These are phyloP conservation scores for Actinomortierella ambigua DNA, from an alignment of 371 early-diverging fungal species.

Conservation along the genomic window DNA sequence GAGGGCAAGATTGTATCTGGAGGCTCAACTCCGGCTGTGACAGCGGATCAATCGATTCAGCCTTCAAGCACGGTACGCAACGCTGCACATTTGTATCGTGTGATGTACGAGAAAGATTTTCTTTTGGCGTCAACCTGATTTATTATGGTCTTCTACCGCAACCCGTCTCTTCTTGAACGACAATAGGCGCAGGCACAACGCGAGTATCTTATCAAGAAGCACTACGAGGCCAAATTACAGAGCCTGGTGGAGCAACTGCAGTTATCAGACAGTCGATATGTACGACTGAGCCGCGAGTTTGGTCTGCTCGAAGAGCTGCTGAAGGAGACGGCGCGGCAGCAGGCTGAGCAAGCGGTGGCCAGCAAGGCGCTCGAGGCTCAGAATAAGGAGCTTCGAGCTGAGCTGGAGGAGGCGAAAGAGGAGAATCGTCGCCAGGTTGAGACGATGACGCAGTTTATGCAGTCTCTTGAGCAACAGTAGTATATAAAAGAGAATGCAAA, in stretches of 20 bases:
- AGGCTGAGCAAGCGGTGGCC: constrained; percentile 10
- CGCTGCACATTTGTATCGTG: too few species aligned
- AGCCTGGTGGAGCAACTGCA: constrained; percentile 37
- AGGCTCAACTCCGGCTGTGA: too few species aligned
- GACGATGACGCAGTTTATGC: constrained; percentile 37
- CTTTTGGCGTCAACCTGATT: background rate
- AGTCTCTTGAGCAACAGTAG: background rate
- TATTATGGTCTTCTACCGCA: background rate
- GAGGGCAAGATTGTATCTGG: too few species aligned
- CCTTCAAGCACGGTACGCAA: too few species aligned
- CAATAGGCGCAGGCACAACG: constrained; percentile 24
- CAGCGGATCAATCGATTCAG: too few species aligned
- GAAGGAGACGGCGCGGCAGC: constrained; percentile 19
- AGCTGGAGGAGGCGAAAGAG: constrained; percentile 26
- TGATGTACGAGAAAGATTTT: background rate
- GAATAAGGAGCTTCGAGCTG: constrained; percentile 23
- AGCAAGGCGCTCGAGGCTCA: constrained; percentile 8
- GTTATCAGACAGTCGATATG: constrained; percentile 35
- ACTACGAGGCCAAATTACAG: constrained; percentile 46
- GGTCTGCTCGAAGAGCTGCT: constrained; percentile 28
- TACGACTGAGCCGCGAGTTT: constrained; percentile 32
- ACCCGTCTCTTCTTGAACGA: too few species aligned
- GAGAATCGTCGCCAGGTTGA: constrained; percentile 35
- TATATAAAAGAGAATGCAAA: too few species aligned
- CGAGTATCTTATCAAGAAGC: constrained; percentile 47